Conservation (phyloP, 768 basidiomycete species). For the Boletus barrowsii region DNA sequence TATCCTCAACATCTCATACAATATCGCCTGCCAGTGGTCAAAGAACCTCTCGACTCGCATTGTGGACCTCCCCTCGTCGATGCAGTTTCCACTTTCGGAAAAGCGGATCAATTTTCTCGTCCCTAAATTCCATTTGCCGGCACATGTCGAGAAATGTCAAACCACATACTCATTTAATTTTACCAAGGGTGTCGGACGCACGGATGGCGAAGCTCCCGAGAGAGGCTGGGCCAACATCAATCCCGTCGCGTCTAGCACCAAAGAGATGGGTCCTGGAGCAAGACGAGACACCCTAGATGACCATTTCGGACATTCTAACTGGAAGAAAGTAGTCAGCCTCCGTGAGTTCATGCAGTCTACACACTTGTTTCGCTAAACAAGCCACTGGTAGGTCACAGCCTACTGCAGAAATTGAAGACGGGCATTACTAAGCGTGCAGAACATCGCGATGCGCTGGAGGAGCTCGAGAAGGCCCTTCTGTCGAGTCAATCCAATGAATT, state of each 20-base stretch:
- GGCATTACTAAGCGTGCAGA: too few species aligned
- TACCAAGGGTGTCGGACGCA: not conserved
- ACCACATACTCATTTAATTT: not conserved
- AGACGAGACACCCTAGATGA: not conserved
- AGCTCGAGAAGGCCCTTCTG: too few species aligned
- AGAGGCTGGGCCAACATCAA: not conserved
- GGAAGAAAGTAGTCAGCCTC: not conserved
- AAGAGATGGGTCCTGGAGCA: not conserved
- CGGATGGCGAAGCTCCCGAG: not conserved
- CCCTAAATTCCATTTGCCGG: not conserved
- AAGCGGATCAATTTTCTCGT: not conserved
- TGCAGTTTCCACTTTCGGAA: not conserved
- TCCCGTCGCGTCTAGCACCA: not conserved
- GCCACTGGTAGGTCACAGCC: too few species aligned
- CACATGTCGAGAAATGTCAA: not conserved
- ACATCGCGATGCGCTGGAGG: too few species aligned
- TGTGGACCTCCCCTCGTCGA: not conserved
- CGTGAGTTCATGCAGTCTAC: too few species aligned
- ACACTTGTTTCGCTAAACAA: too few species aligned
- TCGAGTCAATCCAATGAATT: too few species aligned
- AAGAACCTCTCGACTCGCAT: conserved; percentile 2
- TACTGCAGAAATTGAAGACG: too few species aligned
- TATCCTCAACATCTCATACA: conserved; percentile 9
- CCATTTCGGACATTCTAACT: not conserved
- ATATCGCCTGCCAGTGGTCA: conserved; percentile 4